These are phyloP conservation scores for Arctium minus DNA, from an alignment of 129 eudicot genomes.

Conservation along the genomic window DNA sequence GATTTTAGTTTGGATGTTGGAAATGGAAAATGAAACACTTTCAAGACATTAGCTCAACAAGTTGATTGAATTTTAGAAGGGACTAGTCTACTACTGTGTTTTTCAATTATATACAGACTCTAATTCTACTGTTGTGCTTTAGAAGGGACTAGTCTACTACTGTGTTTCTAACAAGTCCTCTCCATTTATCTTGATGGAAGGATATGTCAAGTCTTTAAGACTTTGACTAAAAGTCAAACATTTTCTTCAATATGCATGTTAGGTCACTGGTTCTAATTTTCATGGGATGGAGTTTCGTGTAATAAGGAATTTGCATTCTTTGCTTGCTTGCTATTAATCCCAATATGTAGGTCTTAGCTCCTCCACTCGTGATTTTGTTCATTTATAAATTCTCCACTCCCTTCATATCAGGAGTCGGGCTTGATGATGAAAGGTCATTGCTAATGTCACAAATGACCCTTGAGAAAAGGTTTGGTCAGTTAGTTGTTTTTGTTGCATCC, in stretches of 20 bases:
- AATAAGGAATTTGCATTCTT: background rate
- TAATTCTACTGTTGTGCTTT: too few species aligned
- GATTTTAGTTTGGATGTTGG: too few species aligned
- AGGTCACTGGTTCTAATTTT: background rate
- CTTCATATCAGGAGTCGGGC: constrained; percentile 28
- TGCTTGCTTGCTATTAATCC: background rate
- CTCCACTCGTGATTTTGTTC: background rate
- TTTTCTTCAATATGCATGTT: background rate
- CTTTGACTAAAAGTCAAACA: background rate
- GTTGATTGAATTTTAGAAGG: too few species aligned
- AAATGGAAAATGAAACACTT: too few species aligned
- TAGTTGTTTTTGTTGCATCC: too few species aligned
- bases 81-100: too few species aligned
- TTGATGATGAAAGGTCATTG: constrained; percentile 43
- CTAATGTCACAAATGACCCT: too few species aligned
- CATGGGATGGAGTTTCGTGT: background rate
- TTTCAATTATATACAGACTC: too few species aligned
- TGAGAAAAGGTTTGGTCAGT: too few species aligned
- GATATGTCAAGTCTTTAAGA: background rate
- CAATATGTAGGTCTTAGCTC: background rate
- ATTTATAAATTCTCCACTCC: background rate
- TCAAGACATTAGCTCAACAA: too few species aligned
- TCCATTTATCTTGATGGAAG: background rate
- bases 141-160: too few species aligned
- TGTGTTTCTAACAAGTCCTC: background rate